Evolutionary conservation across 129 eudicot genomes (phyloP), one percentile per base, ranked within the genome.

Genomic region (Artemisia annua): DNA sequence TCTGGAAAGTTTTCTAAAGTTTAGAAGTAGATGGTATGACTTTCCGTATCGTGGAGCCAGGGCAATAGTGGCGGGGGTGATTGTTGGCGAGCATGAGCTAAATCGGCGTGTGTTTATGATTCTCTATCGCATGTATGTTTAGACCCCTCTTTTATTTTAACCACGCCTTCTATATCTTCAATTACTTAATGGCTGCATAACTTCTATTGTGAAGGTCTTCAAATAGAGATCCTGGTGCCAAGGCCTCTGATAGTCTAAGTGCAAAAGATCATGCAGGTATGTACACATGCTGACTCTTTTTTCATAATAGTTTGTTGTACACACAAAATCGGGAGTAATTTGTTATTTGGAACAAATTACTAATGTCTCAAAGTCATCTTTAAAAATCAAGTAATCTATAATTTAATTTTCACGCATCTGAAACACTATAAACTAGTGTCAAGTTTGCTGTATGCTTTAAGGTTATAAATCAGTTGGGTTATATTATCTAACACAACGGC

Each of bases 21-120:
- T 78, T 73, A 84, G 89, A 68, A 95, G 88, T 57, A 85, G 99
- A 50, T 95, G 99, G 99, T 95, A 88, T 78, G 99, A 95, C 83
- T 95, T 95, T 73, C 96, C 97, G 3, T 87, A 88, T 75, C 97
- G 88, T 30, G 96, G 97, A 67, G 91, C 91, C 60, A 87, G 76
- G 74, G 94, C 91, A 62, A 85, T 80, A 22, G 96, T 95, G 80
- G 97, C 97, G 75, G 97, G 99, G 32, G 89, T 91, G 68, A 86
- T 95, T 71, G 96, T 95, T 70, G 99, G 96, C 14, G 99, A 95
- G 72, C 82, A 81, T 80, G 97, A 95, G 78, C 85, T 95, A 26
- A 90, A 83, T 66, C 82, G 87, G 19, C 99, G 97, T 51, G 91
- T 88, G 17, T 90, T 90, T 80, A 90, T 95, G 99, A 85, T 95